phyloP scores from a whole-genome alignment of 768 basidiomycete species.

The Trametes cingulata region DNA sequence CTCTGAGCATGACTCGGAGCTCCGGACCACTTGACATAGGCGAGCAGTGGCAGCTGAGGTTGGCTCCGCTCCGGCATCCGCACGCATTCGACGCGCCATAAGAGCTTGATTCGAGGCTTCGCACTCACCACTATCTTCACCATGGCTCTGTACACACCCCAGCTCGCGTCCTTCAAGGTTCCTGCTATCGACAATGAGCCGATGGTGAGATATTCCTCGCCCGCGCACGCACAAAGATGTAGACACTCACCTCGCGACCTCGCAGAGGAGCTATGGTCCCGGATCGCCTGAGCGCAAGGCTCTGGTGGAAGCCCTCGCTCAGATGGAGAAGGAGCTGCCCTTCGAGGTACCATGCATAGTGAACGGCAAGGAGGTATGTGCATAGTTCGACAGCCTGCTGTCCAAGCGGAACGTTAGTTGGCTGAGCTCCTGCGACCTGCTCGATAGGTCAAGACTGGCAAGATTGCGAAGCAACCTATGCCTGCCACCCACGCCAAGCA shows the following conservation, averaged over 20 bases:
- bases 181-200: constrained; percentile 91
- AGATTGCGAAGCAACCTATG: constrained; percentile 74
- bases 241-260: neutral
- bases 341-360: constrained; percentile 94
- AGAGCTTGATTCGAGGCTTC: neutral
- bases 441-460: constrained; percentile 75
- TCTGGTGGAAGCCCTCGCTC: constrained; percentile 67
- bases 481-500: constrained; percentile 84
- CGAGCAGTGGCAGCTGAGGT: neutral
- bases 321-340: constrained; percentile 83
- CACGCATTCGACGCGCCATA: neutral
- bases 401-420: neutral
- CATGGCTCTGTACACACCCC: constrained; percentile 58
- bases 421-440: neutral
- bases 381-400: neutral
- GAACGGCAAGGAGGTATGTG: constrained; percentile 75
- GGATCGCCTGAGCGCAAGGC: constrained; percentile 77
- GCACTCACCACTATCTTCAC: constrained; percentile 31
- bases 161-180: constrained; percentile 84
- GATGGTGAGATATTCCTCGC: constrained; percentile 58
- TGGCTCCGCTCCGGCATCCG: constrained; percentile 7
- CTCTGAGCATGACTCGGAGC: constrained; percentile 33
- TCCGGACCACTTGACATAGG: no score
- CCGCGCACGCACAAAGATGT: neutral
- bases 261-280: constrained; percentile 72